Evolutionary conservation across 495 filamentous ascomycete genomes (phyloP).

Genomic region (Hypoxylon subgilvum): DNA sequence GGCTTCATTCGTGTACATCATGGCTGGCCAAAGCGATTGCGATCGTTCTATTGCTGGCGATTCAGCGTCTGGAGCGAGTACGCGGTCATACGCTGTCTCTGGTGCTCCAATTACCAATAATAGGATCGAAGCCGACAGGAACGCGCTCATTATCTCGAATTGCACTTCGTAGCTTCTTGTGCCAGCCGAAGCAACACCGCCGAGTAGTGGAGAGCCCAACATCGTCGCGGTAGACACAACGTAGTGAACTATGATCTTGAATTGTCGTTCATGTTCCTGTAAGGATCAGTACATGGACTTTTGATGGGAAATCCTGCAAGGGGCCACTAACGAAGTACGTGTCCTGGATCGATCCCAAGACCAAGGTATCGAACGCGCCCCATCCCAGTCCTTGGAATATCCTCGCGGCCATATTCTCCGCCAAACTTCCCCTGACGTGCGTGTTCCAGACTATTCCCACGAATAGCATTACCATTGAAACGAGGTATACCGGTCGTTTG

Average conservation of each 20-base stretch:
- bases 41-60: constrained; percentile 42
- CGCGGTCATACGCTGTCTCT: constrained; percentile 57
- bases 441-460: constrained; percentile 56
- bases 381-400: constrained; percentile 60
- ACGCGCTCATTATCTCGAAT: constrained; percentile 54
- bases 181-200: constrained; percentile 51
- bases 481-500: constrained; percentile 55
- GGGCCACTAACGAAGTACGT: constrained; percentile 55
- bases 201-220: constrained; percentile 56
- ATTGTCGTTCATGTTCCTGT: constrained; percentile 56
- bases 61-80: constrained; percentile 33
- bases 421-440: constrained; percentile 46
- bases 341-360: constrained; percentile 55
- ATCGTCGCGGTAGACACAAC: constrained; percentile 52
- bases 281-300: constrained; percentile 23
- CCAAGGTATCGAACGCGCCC: constrained; percentile 58
- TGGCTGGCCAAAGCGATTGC: constrained; percentile 41
- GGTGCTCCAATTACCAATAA: constrained; percentile 53
- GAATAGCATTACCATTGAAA: constrained; percentile 50
- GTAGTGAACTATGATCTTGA: constrained; percentile 47
- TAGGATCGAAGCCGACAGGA: constrained; percentile 52
- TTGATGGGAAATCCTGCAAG: neutral
- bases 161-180: constrained; percentile 48
- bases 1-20: constrained; percentile 40
- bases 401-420: constrained; percentile 55